Base-by-base conservation (phyloP, 176 grass and related monocot species). In the Lolium multiflorum region DNA sequence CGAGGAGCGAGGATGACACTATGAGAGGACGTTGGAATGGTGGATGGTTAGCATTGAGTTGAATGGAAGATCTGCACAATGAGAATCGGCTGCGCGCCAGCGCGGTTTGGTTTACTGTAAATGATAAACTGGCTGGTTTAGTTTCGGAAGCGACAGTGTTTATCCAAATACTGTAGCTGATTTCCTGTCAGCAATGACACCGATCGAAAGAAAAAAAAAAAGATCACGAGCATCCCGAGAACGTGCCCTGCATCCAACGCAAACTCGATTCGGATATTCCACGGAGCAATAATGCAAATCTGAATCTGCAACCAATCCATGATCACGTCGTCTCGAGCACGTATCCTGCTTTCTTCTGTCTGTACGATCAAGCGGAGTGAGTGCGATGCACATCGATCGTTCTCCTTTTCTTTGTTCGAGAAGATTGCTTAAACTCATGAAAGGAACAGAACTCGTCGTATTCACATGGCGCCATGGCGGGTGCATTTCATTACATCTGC, bases 191-290 rank as follows among this genome's bases (percentile, higher is more conserved):
- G 60, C 61, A 15, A 28, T 6, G 61, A 28, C 61, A 35, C 12
- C 13, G 63, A 16, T 35, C 63, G 63, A 66, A 49, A 18, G 59
- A 22, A 20, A 79, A 60, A 35, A 35, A 35, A 28, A 15, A 3
- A 26, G 11, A 7, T 66, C 60, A 48, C 60, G 47, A 31, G 14
- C 73, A 52, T 76, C 24, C 0, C 39, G 73, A 0, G 73, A 76
- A 14, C 73, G 47, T 38, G 66, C 57, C 49, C 65, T 81, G 6
- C 48, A 56, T 81, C 69, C 59, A 74, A 85, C 81, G 69, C 82
- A 85, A 80, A 21, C 47, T 46, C 54, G 68, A 58, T 84, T 28
- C 25, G 77, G 82, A 83, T 71, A 69, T 58, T 83, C 38, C 72
- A 38, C 6, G 14, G 15, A 60, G 74, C 81, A 78, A 79, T 88